Conservation (phyloP, 1,284 basidiomycete species). For the Ceratobasidium theobromae region DNA sequence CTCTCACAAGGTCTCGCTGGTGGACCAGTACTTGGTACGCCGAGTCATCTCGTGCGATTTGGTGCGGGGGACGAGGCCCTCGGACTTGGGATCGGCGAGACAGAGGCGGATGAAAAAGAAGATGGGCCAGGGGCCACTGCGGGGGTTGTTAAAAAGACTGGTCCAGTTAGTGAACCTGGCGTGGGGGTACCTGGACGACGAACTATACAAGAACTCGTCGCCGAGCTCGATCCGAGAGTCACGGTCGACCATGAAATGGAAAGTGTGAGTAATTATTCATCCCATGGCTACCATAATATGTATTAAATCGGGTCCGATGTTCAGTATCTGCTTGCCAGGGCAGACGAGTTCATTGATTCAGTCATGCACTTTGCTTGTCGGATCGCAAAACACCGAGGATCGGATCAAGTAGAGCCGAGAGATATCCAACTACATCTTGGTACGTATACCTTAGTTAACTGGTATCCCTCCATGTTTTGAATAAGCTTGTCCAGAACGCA, state of each 20-base stretch:
- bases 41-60: conserved; percentile 18
- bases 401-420: conserved; percentile 86
- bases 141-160: conserved; percentile 15
- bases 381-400: conserved; percentile 89
- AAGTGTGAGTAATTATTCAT: conserved; percentile 66
- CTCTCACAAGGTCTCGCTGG: conserved; percentile 35
- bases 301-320: neutral
- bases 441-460: too few species aligned
- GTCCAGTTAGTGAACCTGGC: conserved; percentile 1
- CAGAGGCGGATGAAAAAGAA: conserved; percentile 28
- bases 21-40: conserved; percentile 26
- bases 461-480: neutral
- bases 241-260: conserved; percentile 87
- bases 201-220: conserved; percentile 81
- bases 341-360: conserved; percentile 96
- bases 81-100: conserved; percentile 26
- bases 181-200: conserved; percentile 10
- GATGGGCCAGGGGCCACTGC: conserved; percentile 13
- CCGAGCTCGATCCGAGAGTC: conserved; percentile 86
- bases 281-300: neutral
- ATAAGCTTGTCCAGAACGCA: conserved; percentile 37
- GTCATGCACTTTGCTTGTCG: conserved; percentile 90
- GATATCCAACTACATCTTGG: conserved; percentile 94
- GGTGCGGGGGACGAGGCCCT: conserved; percentile 31
- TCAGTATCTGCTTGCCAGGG: conserved; percentile 84